Base-by-base conservation (phyloP, 106 monocot genomes). In the Alisma plantagoaquatica region DNA sequence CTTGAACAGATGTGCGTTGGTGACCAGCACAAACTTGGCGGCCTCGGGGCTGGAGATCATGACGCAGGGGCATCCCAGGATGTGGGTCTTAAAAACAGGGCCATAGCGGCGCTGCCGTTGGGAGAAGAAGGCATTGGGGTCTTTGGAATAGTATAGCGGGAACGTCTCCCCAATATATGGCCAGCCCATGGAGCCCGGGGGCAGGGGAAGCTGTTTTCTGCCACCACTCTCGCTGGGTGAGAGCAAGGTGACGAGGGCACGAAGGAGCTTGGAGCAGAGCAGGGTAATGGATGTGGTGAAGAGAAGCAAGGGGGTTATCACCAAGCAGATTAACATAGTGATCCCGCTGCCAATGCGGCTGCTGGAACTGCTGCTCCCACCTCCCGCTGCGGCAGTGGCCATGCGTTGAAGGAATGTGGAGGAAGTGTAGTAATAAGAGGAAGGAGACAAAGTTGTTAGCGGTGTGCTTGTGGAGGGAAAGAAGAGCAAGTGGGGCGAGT, bases 81-180 rank as follows among this genome's bases (percentile, higher is more conserved):
- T 86, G 62, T 83, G 79, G 26, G 86, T 92, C 71, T 92, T 92
- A 74, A 92, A 92, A 10, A 92, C 66, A 1, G 73, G 41, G 0
- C 92, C 92, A 44, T 92, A 83, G 41, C 67, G 65, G 54, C 47
- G 43, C 4, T 3, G 27, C 4, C 23, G 8, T 3, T 31, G 60
- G 21, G 67, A 58, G 59, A 82, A 82, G 81, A 76, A 82, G 23
- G 56, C 61, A 53, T 77, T 77, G 21, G 77, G 77, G 46, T 77
- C 68, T 3, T 53, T 50, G 62, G 72, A 72, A 53, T 73, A 77
- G 29, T n/a, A n/a, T n/a, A 77, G 77, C 22, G 72, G 77, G 63
- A 73, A 73, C 12, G 77, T 77, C 61, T 77, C 77, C 5, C 77
- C 77, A 7, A 77, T 45, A 41, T 77, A 77, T 15, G 77, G 77